Base-by-base conservation (phyloP, 768 basidiomycete species). In the Crassisporium funariophilum region DNA sequence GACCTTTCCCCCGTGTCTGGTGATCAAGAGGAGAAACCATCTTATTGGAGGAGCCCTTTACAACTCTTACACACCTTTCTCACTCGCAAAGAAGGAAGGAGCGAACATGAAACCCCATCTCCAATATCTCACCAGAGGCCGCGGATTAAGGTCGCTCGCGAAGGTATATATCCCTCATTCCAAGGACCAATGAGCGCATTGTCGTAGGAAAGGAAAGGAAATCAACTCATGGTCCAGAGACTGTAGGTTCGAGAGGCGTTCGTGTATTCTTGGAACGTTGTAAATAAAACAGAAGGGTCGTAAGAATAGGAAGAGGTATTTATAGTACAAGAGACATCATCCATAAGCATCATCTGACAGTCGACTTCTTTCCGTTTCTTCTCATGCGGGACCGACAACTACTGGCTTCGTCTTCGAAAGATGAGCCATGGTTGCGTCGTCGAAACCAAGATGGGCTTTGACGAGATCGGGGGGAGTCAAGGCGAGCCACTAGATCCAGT, bases 381-480 rank as follows among this genome's bases (percentile, higher is more conserved):
- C 46, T 51, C 41, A 54, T 38, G 53, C 56, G 56, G 57, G 57
- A 51, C 57, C 58, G 50, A 56, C 53, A 35, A 61, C 53, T 23
- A 59, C 62, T 19, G 69, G 71, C 61, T 83, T 79, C 19, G 71
- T 73, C 59, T 70, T 79, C 56, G 70, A 74, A 17, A 85, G 66
- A 13, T 69, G 65, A 10, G 71, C 64, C 29, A 84, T 75, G 13
- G 74, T 72, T 11, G 71, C 76, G 20, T 79, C 75, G 22, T 74
- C 72, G 42, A 85, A 55, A 20, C 70, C 69, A 13, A 84, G 75
- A 54, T 84, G 79, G 0, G 79, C 79, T 58, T 81, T 78, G 23
- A 86, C 82, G 19, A 86, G 71, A 20, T 69, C 72, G 2, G 75
- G 77, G 10, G 82, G 82, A 0, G 76, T 79, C 31, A 83, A 61